Base-by-base conservation (phyloP, 176 grass and related monocot species). In the Puccinellia tenuiflora region DNA sequence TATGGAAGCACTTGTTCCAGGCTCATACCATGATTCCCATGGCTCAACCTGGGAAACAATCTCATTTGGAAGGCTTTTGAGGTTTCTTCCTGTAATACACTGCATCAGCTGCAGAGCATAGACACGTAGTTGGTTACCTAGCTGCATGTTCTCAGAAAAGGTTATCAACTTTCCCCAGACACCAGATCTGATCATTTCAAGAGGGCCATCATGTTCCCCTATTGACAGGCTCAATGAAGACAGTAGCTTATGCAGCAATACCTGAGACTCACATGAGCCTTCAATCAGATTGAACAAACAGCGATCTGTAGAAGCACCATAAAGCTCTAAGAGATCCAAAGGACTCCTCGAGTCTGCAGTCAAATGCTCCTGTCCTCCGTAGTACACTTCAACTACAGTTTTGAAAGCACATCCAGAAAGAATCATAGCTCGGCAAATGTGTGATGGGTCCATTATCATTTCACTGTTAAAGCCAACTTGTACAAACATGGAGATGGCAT, bases 101-200 rank as follows among this genome's bases (percentile, higher is more conserved):
- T 98, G 92, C 96, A 98, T 95, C 81, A 98, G 79, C 61, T 95
- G 92, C 71, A 98, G 66, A 6, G 91, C 82, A 85, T 95, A 98
- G 24, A 98, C 89, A 73, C 91, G 89, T 17, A 76, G 77, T 72
- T 88, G 80, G 84, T 80, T 96, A 21, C 85, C 83, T 28, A 98
- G 80, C 34, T 93, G 91, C 81, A 90, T 93, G 81, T 95, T 88
- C 80, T 98, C 91, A 1, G 92, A 95, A 83, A 96, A 90, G 83
- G 65, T 57, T 45, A 84, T 91, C 77, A 98, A 85, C 55, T 90
- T 92, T 15, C 67, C 89, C 96, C 96, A 95, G 52, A 92, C 83
- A 82, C 85, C 77, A 68, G 68, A 92, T 86, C 96, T 90, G 69
- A 93, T 83, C 64, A 81, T 91, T 75, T 95, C 92, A 81, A 92